Evolutionary conservation across 208 protist species (phyloP).

Genomic region (Trichomonas vaginalis): DNA sequence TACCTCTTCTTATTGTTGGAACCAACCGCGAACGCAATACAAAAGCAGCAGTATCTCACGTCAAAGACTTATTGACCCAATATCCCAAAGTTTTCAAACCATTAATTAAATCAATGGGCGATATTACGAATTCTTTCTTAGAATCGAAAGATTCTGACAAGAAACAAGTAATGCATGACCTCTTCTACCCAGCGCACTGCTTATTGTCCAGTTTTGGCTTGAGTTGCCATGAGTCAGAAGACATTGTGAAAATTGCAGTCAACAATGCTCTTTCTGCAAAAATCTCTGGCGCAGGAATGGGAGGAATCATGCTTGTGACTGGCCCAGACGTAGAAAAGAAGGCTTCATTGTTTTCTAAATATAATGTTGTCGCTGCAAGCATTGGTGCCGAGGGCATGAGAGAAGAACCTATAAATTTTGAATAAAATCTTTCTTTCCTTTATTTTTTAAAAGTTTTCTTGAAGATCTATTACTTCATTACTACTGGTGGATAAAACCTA

Average conservation of each 20-base stretch:
- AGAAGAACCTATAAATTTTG: not conserved
- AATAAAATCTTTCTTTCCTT: not conserved
- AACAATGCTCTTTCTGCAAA: not conserved
- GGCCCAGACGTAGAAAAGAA: not conserved
- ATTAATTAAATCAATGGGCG: not conserved
- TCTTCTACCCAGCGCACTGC: not conserved
- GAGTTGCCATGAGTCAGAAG: not conserved
- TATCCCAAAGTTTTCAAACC: not conserved
- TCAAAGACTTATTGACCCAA: not conserved
- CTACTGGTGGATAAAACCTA: no score
- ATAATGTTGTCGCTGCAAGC: not conserved
- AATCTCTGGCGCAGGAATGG: not conserved
- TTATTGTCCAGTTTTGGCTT: not conserved
- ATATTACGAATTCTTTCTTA: not conserved
- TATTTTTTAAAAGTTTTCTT: no score
- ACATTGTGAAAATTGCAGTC: not conserved
- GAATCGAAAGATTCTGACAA: not conserved
- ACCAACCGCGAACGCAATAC: not conserved
- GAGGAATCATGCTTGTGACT: not conserved
- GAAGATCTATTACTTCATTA: no score
- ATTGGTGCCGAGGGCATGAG: not conserved
- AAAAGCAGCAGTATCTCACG: not conserved
- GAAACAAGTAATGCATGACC: not conserved
- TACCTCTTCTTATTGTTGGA: conserved; percentile 1
- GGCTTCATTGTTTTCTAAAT: not conserved